Evolutionary conservation across 805 yeast genomes (phyloP), one percentile per base, ranked within the genome.

Genomic region (Aciculoconidium aculeatum): DNA sequence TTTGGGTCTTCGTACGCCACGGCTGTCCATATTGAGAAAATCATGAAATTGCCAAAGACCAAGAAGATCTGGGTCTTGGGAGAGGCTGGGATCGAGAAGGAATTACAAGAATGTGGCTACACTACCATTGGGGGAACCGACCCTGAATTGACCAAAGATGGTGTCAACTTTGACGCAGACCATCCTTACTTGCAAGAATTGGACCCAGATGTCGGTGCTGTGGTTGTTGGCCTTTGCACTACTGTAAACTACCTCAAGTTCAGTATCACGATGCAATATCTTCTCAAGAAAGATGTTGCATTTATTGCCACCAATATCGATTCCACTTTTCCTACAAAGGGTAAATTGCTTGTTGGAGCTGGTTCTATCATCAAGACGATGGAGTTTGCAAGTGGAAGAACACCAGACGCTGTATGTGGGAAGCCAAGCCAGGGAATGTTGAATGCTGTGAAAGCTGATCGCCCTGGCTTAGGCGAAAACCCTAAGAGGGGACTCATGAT

Each of bases 221-320:
- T 92, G 11, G 75, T 90, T 31, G 88, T 88, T 10, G 98, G 98
- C 4, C 64, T 92, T 32, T 92, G 85, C 42, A 61, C 75, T 12
- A 70, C 72, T 25, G 53, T 90, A 40, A 90, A 84, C 58, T 92
- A 92, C 52, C 77, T 80, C 49, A 82, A 85, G 56, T 59, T 87
- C 30, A 82, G 95, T 1, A 62, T 76, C 17, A 82, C 96, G 5
- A 67, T 88, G 62, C 88, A 85, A 46, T 88, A 92, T 45, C 64
- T 92, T 28, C 65, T 69, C 37, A 72, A 78, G 34, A 76, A 77
- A 28, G 63, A 67, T 2, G 66, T 85, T 3, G 71, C 78, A 17
- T 92, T 86, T 55, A 66, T 92, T 40, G 97, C 96, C 13, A 92
- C 97, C 4, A 92, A 92, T 54, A 83, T 84, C 23, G 98, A 92